These are phyloP conservation scores for Plectranthus barbatus DNA, from an alignment of 257 asterid genomes.

Conservation along the genomic window DNA sequence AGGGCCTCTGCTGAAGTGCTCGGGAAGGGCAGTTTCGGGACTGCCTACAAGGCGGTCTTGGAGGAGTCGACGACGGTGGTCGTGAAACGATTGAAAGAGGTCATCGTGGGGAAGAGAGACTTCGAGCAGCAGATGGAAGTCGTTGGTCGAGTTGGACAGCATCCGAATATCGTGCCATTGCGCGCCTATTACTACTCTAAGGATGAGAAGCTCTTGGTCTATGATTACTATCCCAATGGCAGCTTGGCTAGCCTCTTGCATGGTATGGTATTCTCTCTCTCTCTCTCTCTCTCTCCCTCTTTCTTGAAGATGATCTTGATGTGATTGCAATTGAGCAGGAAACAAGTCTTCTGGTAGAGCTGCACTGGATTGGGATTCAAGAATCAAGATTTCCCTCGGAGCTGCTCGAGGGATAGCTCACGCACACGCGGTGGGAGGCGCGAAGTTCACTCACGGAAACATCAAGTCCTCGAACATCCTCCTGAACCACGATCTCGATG, in stretches of 20 bases:
- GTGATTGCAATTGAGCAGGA: too few relatives aligned
- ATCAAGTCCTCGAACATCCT: slow-evolving; percentile 77
- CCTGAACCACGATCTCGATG: slow-evolving; percentile 61
- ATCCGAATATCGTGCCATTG: slow-evolving; percentile 61
- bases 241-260: slow-evolving; percentile 76
- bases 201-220: slow-evolving; percentile 89
- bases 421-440: slow-evolving; percentile 60
- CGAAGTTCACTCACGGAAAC: slow-evolving; percentile 78
- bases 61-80: slow-evolving; percentile 93
- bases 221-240: slow-evolving; percentile 65
- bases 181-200: slow-evolving; percentile 96
- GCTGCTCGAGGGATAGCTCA: slow-evolving; percentile 83
- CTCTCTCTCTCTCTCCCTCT: neutral
- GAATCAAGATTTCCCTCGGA: slow-evolving; percentile 71
- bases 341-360: slow-evolving; percentile 45
- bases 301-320: neutral
- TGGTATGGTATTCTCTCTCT: slow-evolving; percentile 58
- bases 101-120: slow-evolving; percentile 78
- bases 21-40: slow-evolving; percentile 92
- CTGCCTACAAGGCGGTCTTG: slow-evolving; percentile 84
- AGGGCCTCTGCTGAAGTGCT: slow-evolving; percentile 95
- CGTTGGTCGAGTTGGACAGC: slow-evolving; percentile 77
- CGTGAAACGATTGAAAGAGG: slow-evolving; percentile 88
- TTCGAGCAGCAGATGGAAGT: slow-evolving; percentile 96
- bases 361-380: slow-evolving; percentile 75